These are phyloP conservation scores for Pichia sp. DNA, from an alignment of 1,139 yeast genomes.

Conservation along the genomic window DNA sequence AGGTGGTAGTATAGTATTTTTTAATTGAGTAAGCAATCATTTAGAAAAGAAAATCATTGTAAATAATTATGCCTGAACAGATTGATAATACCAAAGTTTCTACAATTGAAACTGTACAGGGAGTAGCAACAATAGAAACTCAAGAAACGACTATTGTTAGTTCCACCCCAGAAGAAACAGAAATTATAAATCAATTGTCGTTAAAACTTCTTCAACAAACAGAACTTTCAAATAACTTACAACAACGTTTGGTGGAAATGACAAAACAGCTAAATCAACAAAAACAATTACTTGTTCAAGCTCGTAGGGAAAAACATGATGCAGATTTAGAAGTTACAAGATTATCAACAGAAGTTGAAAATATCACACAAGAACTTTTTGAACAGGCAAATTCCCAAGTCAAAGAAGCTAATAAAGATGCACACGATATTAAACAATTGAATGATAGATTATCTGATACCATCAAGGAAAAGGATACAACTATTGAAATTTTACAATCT, in stretches of 20 bases:
- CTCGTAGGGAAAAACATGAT: constrained; percentile 31
- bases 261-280: constrained; percentile 30
- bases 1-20: no score
- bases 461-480: constrained; percentile 62
- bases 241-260: constrained; percentile 31
- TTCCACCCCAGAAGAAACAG: neutral
- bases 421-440: constrained; percentile 31
- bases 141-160: neutral
- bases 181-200: constrained; percentile 20
- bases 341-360: constrained; percentile 70
- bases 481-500: constrained; percentile 59
- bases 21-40: no score
- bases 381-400: constrained; percentile 77
- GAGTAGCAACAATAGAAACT: neutral
- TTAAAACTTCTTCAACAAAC: constrained; percentile 24
- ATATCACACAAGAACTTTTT: constrained; percentile 65
- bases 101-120: neutral
- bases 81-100: no score
- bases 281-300: constrained; percentile 9
- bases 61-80: no score
- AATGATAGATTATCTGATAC: constrained; percentile 59
- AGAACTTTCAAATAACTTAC: constrained; percentile 22
- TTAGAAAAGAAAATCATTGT: no score
- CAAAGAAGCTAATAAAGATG: constrained; percentile 50
- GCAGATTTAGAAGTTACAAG: constrained; percentile 38